Conservation (phyloP, 73 alveolate genomes). For the Tetrahymena elliotti region DNA sequence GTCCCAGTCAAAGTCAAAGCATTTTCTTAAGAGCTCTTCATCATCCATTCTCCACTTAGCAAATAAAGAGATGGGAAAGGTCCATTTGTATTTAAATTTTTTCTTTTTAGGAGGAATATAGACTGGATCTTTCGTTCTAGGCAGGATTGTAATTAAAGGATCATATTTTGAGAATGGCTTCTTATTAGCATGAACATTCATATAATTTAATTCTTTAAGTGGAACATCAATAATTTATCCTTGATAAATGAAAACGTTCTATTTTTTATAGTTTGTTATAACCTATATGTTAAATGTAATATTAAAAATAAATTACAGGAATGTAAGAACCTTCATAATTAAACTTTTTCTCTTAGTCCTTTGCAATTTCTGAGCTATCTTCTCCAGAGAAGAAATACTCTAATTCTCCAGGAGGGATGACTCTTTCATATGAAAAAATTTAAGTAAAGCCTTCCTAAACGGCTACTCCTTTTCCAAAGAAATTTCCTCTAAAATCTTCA, state of each 20-base stretch:
- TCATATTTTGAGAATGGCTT: neutral
- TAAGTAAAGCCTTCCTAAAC: conserved; percentile 47
- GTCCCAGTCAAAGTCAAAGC: conserved; percentile 46
- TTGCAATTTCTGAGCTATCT: conserved; percentile 10
- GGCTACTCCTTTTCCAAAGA: conserved; percentile 41
- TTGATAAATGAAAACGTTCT: neutral
- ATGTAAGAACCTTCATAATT: neutral
- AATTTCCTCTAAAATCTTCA: conserved; percentile 43
- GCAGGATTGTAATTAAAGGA: conserved; percentile 14
- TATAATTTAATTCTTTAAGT: neutral
- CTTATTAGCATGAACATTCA: neutral
- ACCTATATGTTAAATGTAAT: neutral
- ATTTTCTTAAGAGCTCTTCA: conserved; percentile 39
- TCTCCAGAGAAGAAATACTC: conserved; percentile 18
- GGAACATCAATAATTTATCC: neutral
- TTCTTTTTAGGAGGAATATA: conserved; percentile 36
- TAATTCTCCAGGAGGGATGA: conserved; percentile 26
- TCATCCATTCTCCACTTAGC: conserved; percentile 43
- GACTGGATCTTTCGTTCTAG: conserved; percentile 33
- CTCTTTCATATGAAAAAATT: conserved; percentile 27
- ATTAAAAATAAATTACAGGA: neutral
- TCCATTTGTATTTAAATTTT: conserved; percentile 29
- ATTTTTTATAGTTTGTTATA: neutral
- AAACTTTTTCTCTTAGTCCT: neutral
- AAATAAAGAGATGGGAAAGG: conserved; percentile 38